phyloP scores from a whole-genome alignment of 768 basidiomycete genomes.

The Panus rudis region DNA sequence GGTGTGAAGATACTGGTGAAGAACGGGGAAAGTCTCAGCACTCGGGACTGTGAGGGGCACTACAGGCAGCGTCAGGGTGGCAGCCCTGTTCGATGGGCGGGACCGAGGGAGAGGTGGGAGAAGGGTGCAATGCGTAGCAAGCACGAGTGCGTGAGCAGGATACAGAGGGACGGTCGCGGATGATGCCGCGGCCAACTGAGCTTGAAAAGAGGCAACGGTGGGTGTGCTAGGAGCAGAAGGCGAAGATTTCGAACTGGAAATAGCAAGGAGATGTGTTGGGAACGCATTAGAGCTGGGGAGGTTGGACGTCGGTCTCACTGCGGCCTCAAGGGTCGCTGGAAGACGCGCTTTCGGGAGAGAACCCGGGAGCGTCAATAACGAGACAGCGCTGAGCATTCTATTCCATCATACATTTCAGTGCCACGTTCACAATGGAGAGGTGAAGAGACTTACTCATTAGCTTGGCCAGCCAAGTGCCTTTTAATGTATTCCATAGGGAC shows the following conservation, averaged over 20 bases:
- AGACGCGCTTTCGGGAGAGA: conserved; percentile 22
- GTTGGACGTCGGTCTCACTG: conserved; percentile 18
- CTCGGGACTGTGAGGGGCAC: conserved; percentile 57
- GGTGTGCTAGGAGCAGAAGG: conserved; percentile 19
- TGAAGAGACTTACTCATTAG: conserved; percentile 14
- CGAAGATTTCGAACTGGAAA: conserved; percentile 27
- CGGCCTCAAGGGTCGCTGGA: conserved; percentile 19
- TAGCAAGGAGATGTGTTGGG: conserved; percentile 28
- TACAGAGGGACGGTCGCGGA: conserved; percentile 37
- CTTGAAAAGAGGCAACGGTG: conserved; percentile 20
- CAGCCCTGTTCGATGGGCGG: conserved; percentile 22
- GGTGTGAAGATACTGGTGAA: conserved; percentile 64
- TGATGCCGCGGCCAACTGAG: conserved; percentile 14
- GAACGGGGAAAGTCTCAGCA: conserved; percentile 50
- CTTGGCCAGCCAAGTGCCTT: conserved; percentile 22
- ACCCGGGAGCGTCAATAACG: conserved; percentile 19
- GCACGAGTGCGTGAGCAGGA: conserved; percentile 63
- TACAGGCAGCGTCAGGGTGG: conserved; percentile 42
- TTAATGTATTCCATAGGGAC: conserved; percentile 65
- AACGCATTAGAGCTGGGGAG: conserved; percentile 12
- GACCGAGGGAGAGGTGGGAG: conserved; percentile 44
- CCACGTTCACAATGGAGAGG: neutral
- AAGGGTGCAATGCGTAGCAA: conserved; percentile 62
- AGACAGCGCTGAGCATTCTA: conserved; percentile 21
- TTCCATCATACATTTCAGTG: neutral